A percentile compares a stretch with the other conserved stretches of the same genome.
phyloP scores from a whole-genome alignment of 257 asterid genomes.

The Nicotiana sylvestris region DNA sequence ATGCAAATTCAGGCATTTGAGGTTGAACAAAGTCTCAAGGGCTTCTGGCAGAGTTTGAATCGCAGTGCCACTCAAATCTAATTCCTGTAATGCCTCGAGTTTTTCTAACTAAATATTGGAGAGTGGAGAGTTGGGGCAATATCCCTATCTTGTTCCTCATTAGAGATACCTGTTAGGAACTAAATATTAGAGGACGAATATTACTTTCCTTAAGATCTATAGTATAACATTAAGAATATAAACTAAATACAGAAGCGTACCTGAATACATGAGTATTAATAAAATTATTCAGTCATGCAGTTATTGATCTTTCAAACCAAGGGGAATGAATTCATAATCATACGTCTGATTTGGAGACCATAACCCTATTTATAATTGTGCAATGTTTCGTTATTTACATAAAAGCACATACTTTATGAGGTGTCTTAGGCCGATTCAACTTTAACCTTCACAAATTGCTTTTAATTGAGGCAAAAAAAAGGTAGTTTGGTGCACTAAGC shows the following conservation, averaged over 20 bases:
- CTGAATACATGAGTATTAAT: background rate
- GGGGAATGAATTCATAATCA: background rate
- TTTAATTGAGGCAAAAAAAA: background rate
- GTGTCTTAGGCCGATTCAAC: background rate
- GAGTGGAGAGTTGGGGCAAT: background rate
- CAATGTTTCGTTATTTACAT: background rate
- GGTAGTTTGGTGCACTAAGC: too few species aligned
- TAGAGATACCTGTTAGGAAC: constrained; percentile 15
- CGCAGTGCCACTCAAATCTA: constrained; percentile 18
- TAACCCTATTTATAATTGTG: background rate
- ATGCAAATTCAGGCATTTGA: constrained; percentile 22
- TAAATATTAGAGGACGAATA: background rate
- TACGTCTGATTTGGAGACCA: background rate
- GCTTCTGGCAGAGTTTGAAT: constrained; percentile 24
- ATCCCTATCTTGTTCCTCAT: constrained; percentile 22
- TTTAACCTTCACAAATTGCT: background rate
- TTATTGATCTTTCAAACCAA: background rate
- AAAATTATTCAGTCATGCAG: background rate
- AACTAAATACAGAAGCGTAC: background rate
- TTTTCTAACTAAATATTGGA: background rate
- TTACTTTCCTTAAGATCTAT: background rate
- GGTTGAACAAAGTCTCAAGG: constrained; percentile 16
- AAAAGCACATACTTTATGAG: background rate
- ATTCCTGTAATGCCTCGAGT: constrained; percentile 19
- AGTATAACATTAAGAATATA: background rate